phyloP scores from a whole-genome alignment of 129 eudicot genomes.

The Pseudognaphalium luteoalbum region DNA sequence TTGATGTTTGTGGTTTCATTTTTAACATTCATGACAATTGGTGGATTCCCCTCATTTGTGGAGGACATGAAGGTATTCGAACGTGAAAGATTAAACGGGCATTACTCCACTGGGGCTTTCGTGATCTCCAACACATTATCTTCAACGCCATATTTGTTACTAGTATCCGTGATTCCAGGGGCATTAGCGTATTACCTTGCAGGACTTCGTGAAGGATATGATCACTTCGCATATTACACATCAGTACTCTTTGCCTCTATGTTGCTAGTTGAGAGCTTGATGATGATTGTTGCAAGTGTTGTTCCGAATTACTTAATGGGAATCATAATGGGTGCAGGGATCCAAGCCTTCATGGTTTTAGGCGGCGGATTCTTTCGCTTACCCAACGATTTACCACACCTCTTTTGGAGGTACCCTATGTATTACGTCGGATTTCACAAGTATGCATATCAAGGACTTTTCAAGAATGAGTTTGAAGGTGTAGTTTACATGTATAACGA shows the following conservation, averaged over 20 bases:
- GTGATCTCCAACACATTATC: constrained; percentile 49
- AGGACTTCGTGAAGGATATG: constrained; percentile 36
- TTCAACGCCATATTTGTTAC: constrained; percentile 39
- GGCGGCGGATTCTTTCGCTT: constrained; percentile 1
- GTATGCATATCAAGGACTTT: constrained; percentile 50
- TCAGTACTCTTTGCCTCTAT: constrained; percentile 28
- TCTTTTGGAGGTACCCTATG: constrained; percentile 39
- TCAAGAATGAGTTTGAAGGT: constrained; percentile 57
- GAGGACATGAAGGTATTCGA: constrained; percentile 73
- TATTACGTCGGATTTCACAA: constrained; percentile 44
- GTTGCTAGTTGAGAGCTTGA: constrained; percentile 52
- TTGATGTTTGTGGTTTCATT: constrained; percentile 65
- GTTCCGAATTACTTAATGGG: constrained; percentile 58
- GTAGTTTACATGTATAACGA: constrained; percentile 5
- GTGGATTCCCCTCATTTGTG: constrained; percentile 87
- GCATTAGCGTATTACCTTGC: constrained; percentile 37
- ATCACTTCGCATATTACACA: constrained; percentile 34
- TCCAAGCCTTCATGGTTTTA: constrained; percentile 26
- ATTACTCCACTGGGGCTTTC: constrained; percentile 36
- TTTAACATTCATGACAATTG: constrained; percentile 87
- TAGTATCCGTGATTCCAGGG: constrained; percentile 43
- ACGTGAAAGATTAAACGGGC: constrained; percentile 46
- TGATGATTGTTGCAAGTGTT: constrained; percentile 57
- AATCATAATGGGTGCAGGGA: constrained; percentile 46
- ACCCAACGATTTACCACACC: constrained; percentile 42